Evolutionary conservation across 2,329 filamentous ascomycete genomes (phyloP).

Genomic region (Lithohypha guttulata): DNA sequence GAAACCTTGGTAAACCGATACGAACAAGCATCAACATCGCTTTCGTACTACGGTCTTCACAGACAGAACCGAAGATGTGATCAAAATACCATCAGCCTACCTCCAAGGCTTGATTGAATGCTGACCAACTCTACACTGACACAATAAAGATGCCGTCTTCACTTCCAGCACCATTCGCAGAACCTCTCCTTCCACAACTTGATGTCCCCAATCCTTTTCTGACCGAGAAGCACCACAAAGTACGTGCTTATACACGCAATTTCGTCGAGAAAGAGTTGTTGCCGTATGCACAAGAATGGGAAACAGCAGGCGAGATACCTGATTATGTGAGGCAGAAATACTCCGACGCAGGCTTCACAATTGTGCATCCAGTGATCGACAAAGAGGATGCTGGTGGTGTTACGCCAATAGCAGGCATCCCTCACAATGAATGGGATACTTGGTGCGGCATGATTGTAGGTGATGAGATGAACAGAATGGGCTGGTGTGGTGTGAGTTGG

Average conservation of each 20-base stretch:
- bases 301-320: slow-evolving; percentile 54
- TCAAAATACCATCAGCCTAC: no score
- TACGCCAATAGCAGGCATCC: slow-evolving; percentile 56
- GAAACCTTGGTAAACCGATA: no score
- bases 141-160: slow-evolving; percentile 1
- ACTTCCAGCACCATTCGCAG: slow-evolving; percentile 52
- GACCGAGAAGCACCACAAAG: slow-evolving; percentile 54
- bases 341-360: slow-evolving; percentile 54
- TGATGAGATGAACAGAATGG: slow-evolving; percentile 59
- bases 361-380: slow-evolving; percentile 54
- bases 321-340: slow-evolving; percentile 54
- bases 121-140: no score
- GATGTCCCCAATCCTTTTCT: slow-evolving; percentile 52
- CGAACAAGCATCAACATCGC: no score
- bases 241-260: slow-evolving; percentile 56
- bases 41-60: no score
- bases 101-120: no score
- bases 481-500: slow-evolving; percentile 50
- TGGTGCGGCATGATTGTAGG: slow-evolving; percentile 58
- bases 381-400: slow-evolving; percentile 53
- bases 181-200: slow-evolving; percentile 61
- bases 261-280: slow-evolving; percentile 56
- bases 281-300: slow-evolving; percentile 58
- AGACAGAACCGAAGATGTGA: no score
- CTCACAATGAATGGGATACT: slow-evolving; percentile 64